These are phyloP conservation scores for Boletus tomentosulus DNA, from an alignment of 768 basidiomycete genomes.

Conservation along the genomic window DNA sequence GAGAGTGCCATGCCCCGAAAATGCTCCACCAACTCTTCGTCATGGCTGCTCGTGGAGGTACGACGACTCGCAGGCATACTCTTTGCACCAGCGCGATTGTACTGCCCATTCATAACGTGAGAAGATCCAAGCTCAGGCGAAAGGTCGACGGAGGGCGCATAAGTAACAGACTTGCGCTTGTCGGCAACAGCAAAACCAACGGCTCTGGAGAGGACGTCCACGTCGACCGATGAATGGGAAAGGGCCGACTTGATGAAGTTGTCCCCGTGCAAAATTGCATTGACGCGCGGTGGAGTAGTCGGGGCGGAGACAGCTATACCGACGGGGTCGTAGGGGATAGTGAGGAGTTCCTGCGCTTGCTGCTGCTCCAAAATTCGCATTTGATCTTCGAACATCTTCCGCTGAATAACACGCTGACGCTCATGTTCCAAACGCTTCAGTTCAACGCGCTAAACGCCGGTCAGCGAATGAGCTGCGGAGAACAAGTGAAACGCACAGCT, in stretches of 20 bases:
- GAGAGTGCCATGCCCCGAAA: slow-evolving; percentile 68
- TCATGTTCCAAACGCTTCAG: slow-evolving; percentile 85
- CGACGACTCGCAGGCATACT: slow-evolving; percentile 92
- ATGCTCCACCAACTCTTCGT: slow-evolving; percentile 75
- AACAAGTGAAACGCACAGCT: slow-evolving; percentile 52
- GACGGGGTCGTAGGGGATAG: slow-evolving; percentile 62
- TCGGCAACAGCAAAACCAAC: slow-evolving; percentile 63
- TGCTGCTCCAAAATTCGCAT: slow-evolving; percentile 92
- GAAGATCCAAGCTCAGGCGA: slow-evolving; percentile 60
- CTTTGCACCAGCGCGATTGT: slow-evolving; percentile 73
- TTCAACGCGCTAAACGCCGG: slow-evolving; percentile 64
- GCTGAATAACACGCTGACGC: slow-evolving; percentile 79
- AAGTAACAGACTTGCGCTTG: slow-evolving; percentile 85
- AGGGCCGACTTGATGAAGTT: slow-evolving; percentile 39
- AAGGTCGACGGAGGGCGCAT: slow-evolving; percentile 71
- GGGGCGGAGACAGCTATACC: slow-evolving; percentile 82
- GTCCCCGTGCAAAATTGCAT: slow-evolving; percentile 63
- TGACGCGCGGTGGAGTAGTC: slow-evolving; percentile 81
- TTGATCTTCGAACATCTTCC: slow-evolving; percentile 92
- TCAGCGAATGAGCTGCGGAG: slow-evolving; percentile 2
- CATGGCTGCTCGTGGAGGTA: slow-evolving; percentile 82
- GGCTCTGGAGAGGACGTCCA: slow-evolving; percentile 61
- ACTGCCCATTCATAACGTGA: slow-evolving; percentile 47
- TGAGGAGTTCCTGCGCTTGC: slow-evolving; percentile 82
- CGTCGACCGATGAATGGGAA: slow-evolving; percentile 52